Conservation (phyloP, 192 early-diverging fungal species). For the Linnemannia hyalina region DNA sequence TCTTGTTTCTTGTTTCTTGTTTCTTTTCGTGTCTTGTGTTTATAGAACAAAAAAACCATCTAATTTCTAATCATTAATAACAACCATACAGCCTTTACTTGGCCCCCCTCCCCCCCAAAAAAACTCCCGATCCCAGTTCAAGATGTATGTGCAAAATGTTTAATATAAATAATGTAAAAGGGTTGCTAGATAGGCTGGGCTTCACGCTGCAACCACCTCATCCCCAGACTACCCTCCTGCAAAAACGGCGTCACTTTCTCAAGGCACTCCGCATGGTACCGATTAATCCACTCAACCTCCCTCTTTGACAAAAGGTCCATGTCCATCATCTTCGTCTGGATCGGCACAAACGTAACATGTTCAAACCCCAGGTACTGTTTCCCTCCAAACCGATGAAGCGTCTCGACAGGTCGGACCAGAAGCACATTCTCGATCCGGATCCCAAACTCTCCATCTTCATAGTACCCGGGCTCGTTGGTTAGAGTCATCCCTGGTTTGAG, state of each 20-base stretch:
- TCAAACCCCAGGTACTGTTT: slow-evolving; percentile 90
- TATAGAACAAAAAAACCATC: neutral
- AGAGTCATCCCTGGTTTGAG: slow-evolving; percentile 93
- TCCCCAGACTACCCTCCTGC: slow-evolving; percentile 70
- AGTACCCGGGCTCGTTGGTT: slow-evolving; percentile 97
- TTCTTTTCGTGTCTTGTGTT: neutral
- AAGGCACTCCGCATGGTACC: slow-evolving; percentile 81
- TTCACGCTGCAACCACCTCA: slow-evolving; percentile 87
- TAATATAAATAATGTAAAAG: neutral
- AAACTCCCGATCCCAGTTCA: too few species aligned
- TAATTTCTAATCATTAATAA: neutral
- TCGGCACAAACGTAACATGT: slow-evolving; percentile 89
- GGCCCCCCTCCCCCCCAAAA: too few species aligned
- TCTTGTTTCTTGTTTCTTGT: neutral
- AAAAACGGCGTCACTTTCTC: slow-evolving; percentile 84
- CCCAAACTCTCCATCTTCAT: slow-evolving; percentile 95
- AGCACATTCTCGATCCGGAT: slow-evolving; percentile 97
- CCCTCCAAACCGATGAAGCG: slow-evolving; percentile 86
- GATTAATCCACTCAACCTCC: slow-evolving; percentile 91
- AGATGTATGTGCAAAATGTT: too few species aligned
- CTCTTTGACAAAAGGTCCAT: slow-evolving; percentile 70
- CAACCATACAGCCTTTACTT: neutral
- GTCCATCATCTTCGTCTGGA: slow-evolving; percentile 87
- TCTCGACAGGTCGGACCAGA: slow-evolving; percentile 78
- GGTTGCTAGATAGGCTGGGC: slow-evolving; percentile 65